Conservation (phyloP, 1,284 basidiomycete species). For the Tausonia pullulans region DNA sequence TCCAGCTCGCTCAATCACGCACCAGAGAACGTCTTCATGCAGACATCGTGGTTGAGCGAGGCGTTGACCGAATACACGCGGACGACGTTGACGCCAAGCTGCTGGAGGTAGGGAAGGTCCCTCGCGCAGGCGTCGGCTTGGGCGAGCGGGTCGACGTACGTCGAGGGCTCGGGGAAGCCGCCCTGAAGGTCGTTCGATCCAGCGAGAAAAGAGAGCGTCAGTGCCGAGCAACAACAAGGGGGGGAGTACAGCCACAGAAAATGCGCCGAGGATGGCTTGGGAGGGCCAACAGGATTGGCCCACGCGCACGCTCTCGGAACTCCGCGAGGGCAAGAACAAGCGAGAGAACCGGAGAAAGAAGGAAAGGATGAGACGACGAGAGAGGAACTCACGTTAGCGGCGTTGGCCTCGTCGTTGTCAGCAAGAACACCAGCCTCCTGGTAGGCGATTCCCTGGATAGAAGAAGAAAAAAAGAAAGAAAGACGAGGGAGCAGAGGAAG, state of each 20-base stretch:
- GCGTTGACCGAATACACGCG: slow-evolving; percentile 79
- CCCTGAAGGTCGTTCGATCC: slow-evolving; percentile 21
- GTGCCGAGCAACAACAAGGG: not conserved
- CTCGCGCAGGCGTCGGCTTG: slow-evolving; percentile 56
- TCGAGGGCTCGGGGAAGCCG: slow-evolving; percentile 56
- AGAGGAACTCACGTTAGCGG: slow-evolving; percentile 26
- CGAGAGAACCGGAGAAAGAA: slow-evolving; percentile 7
- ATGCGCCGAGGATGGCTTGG: not conserved
- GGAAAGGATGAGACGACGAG: not conserved
- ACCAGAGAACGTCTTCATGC: slow-evolving; percentile 70
- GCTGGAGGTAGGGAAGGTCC: slow-evolving; percentile 63
- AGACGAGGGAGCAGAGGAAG: not conserved
- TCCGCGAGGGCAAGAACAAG: too few relatives aligned
- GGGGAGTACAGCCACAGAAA: not conserved
- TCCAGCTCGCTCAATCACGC: slow-evolving; percentile 26
- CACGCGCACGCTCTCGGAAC: too few relatives aligned
- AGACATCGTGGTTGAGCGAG: slow-evolving; percentile 66
- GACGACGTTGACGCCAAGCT: slow-evolving; percentile 46
- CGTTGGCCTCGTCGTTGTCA: slow-evolving; percentile 40
- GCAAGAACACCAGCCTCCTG: slow-evolving; percentile 61
- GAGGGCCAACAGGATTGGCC: not conserved
- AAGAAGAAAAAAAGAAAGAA: not conserved
- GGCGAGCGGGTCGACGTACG: slow-evolving; percentile 56
- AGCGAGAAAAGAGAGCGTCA: not conserved
- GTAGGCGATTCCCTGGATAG: slow-evolving; percentile 60